These are phyloP conservation scores for Annona squamosa DNA, from an alignment of 164 flowering plant genomes.

Conservation along the genomic window DNA sequence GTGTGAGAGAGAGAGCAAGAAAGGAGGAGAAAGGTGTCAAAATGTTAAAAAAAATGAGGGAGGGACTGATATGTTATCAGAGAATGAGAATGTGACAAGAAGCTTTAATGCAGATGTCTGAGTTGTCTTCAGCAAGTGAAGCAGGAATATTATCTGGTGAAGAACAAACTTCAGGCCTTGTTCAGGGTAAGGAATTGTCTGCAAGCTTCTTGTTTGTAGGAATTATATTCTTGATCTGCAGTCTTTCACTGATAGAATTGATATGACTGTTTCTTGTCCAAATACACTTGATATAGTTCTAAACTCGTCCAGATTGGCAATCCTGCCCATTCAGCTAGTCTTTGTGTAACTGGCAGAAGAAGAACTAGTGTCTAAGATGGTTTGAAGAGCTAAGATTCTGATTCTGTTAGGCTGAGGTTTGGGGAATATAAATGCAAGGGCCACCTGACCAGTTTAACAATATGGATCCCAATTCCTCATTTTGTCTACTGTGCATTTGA, in stretches of 20 bases:
- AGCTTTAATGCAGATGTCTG: slow-evolving; percentile 27
- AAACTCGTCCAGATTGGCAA: neutral
- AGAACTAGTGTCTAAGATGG: too few relatives aligned
- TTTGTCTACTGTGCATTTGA: neutral
- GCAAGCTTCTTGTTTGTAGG: neutral
- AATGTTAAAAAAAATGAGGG: too few relatives aligned
- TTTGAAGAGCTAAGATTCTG: too few relatives aligned
- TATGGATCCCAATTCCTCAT: neutral
- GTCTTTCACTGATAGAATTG: too few relatives aligned
- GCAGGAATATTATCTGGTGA: slow-evolving; percentile 38
- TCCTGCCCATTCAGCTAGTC: neutral
- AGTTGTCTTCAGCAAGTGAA: slow-evolving; percentile 44
- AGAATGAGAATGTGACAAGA: neutral
- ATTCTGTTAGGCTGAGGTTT: too few relatives aligned
- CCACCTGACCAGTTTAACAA: too few relatives aligned
- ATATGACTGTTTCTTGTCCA: too few relatives aligned
- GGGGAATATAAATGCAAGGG: too few relatives aligned
- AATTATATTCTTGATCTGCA: too few relatives aligned
- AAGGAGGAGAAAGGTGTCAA: neutral
- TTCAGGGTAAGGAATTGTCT: slow-evolving; percentile 25
- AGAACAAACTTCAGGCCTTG: slow-evolving; percentile 42
- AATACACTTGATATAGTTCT: neutral
- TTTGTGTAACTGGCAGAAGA: neutral
- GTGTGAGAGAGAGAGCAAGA: too few relatives aligned
- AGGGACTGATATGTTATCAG: too few relatives aligned